phyloP scores from a whole-genome alignment of 805 yeast species.

The Saccharomycopsis sp. region DNA sequence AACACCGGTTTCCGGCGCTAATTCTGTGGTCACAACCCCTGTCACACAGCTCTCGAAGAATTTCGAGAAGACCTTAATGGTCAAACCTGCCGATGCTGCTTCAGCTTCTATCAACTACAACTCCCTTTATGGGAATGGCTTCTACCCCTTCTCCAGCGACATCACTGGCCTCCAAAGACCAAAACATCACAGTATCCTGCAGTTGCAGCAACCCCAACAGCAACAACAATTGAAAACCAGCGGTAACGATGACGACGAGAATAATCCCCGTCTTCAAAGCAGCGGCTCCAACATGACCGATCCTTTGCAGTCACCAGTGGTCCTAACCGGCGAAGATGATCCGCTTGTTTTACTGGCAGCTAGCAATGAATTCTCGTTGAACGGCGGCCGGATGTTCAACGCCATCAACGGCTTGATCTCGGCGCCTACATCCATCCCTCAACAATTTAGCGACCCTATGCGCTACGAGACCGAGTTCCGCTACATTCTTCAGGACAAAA shows the following conservation, averaged over 20 bases:
- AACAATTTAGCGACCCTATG: background rate
- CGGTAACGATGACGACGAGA: slow-evolving; percentile 6
- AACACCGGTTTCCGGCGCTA: background rate
- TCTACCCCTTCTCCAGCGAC: background rate
- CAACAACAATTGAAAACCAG: background rate
- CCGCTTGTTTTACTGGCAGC: background rate
- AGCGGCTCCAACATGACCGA: background rate
- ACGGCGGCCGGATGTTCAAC: slow-evolving; percentile 20
- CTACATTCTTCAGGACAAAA: background rate
- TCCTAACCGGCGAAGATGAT: slow-evolving; percentile 9
- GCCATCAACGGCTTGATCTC: slow-evolving; percentile 9
- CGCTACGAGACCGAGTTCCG: background rate
- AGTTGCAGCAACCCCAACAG: background rate
- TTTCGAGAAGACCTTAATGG: slow-evolving; percentile 5
- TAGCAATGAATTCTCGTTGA: background rate
- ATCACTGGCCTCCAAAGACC: background rate
- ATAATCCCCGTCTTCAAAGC: background rate
- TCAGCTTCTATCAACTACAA: background rate
- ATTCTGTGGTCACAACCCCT: slow-evolving; percentile 8
- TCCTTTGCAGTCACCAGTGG: slow-evolving; percentile 18
- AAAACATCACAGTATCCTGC: background rate
- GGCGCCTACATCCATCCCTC: background rate
- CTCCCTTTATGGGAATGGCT: background rate
- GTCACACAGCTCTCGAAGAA: slow-evolving; percentile 14
- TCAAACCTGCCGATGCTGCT: background rate